phyloP scores from a whole-genome alignment of 257 asterid genomes.

The Echium plantagineum region DNA sequence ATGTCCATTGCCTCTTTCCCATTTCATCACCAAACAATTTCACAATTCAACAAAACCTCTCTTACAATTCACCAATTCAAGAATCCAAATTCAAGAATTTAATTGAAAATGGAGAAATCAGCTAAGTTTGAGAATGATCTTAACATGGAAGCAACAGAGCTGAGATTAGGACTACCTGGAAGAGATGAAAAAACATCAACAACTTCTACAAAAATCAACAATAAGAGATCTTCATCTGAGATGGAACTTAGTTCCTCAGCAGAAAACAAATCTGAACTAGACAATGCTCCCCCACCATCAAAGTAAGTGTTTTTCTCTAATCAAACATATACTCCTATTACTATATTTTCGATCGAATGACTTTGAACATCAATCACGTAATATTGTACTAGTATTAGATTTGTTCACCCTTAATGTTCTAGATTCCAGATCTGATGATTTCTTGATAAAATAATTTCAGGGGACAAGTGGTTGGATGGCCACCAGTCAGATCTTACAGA shows the following conservation, averaged over 20 bases:
- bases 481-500: conserved; percentile 82
- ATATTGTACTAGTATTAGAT: too few relatives aligned
- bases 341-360: too few relatives aligned
- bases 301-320: conserved; percentile 33
- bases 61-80: neutral
- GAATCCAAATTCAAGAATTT: neutral
- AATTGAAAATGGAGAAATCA: conserved; percentile 17
- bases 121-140: conserved; percentile 30
- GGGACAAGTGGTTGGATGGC: conserved; percentile 81
- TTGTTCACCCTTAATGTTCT: neutral
- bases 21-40: conserved; percentile 1
- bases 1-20: neutral
- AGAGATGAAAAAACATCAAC: conserved; percentile 21
- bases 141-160: conserved; percentile 63
- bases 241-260: conserved; percentile 20
- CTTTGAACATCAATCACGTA: conserved; percentile 4
- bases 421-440: neutral
- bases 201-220: conserved; percentile 25
- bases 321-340: too few relatives aligned
- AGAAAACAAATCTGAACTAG: conserved; percentile 11
- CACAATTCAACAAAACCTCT: conserved; percentile 22
- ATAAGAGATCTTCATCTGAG: conserved; percentile 56
- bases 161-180: conserved; percentile 72
- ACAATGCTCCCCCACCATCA: conserved; percentile 34
- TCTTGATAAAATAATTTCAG: conserved; percentile 15